Evolutionary conservation across 176 grass and related monocot species (phyloP).

Genomic region (Oryza officinalis): DNA sequence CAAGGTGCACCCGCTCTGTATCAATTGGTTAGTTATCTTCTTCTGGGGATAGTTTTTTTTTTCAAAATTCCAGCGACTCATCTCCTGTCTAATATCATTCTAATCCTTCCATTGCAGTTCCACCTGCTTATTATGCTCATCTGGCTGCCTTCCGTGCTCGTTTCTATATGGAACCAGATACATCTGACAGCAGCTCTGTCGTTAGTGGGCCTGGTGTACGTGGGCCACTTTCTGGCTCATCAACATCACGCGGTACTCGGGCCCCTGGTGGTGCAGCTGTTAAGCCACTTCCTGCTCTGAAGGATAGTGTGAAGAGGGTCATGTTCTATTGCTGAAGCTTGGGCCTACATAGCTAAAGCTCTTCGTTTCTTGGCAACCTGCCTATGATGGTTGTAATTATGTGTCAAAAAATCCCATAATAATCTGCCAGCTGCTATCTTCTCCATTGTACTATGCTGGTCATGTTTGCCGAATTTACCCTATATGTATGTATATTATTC

Average conservation of each 20-base stretch:
- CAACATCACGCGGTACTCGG: constrained; percentile 26
- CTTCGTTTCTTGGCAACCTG: background rate
- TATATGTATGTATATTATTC: background rate
- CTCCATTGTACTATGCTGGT: background rate
- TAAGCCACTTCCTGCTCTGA: constrained; percentile 60
- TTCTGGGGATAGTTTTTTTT: constrained; percentile 12
- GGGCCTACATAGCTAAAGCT: background rate
- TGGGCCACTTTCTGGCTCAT: constrained; percentile 21
- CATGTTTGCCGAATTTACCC: background rate
- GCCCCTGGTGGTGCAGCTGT: constrained; percentile 34
- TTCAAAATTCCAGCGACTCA: background rate
- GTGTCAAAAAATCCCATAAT: background rate
- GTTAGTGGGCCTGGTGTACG: constrained; percentile 41
- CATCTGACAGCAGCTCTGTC: constrained; percentile 51
- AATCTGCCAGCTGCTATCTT: background rate
- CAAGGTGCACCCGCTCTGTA: constrained; percentile 69
- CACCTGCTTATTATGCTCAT: constrained; percentile 71
- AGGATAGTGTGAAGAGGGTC: constrained; percentile 63
- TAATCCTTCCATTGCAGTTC: constrained; percentile 43
- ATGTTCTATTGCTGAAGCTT: constrained; percentile 74
- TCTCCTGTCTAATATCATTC: background rate
- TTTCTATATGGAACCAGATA: constrained; percentile 70
- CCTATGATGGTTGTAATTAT: background rate
- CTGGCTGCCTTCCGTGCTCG: constrained; percentile 64
- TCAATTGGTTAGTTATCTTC: constrained; percentile 51